Conservation (phyloP, 2,329 filamentous ascomycete species). For the Aspergillus pseudonomiae region DNA sequence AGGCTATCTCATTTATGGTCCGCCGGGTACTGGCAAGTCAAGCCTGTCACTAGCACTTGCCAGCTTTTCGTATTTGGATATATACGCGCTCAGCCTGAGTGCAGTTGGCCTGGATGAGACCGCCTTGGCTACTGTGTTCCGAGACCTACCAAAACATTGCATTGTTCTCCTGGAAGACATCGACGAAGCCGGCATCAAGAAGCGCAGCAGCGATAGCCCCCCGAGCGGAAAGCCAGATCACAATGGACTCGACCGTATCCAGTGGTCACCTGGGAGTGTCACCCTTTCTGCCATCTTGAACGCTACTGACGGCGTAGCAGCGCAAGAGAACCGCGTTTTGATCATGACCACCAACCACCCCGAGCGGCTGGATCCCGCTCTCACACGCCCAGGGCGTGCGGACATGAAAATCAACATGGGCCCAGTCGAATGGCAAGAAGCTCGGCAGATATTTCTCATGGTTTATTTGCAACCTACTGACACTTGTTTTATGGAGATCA, state of each 20-base stretch:
- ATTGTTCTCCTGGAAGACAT: constrained; percentile 64
- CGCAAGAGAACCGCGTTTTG: constrained; percentile 76
- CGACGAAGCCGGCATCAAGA: constrained; percentile 59
- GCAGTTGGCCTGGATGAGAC: background rate
- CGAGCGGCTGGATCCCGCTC: constrained; percentile 71
- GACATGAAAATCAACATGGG: constrained; percentile 66
- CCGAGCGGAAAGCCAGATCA: constrained; percentile 11
- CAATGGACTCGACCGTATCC: constrained; percentile 1
- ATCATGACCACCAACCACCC: constrained; percentile 83
- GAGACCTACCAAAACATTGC: background rate
- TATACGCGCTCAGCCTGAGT: background rate
- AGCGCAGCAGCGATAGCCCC: constrained; percentile 4
- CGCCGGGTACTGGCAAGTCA: constrained; percentile 76
- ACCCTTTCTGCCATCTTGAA: constrained; percentile 79
- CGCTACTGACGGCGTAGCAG: constrained; percentile 79
- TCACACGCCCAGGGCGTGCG: constrained; percentile 73
- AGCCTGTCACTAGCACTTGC: constrained; percentile 46
- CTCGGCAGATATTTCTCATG: constrained; percentile 8
- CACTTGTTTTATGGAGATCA: constrained; percentile 1
- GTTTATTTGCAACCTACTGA: constrained; percentile 10
- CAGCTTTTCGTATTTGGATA: too few relatives aligned
- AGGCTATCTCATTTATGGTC: constrained; percentile 77
- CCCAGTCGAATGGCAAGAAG: background rate
- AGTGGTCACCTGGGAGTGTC: constrained; percentile 49
- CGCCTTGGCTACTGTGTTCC: background rate